Conservation (phyloP, 2,329 filamentous ascomycete genomes). For the Pleurostoma richardsiae region DNA sequence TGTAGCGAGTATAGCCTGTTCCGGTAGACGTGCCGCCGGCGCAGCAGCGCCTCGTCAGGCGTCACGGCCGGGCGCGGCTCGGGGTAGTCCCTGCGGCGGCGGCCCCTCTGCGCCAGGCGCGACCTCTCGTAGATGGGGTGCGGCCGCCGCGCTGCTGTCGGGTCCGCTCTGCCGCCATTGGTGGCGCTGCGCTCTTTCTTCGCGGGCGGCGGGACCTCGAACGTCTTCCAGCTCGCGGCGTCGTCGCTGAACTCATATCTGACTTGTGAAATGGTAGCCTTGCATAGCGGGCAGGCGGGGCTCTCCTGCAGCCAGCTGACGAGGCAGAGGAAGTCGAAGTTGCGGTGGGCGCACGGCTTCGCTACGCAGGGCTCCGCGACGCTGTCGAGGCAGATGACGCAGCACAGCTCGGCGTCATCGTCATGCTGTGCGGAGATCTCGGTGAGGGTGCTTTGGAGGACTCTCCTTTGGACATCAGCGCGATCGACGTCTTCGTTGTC, state of each 20-base stretch:
- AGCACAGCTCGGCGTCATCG: conserved; percentile 37
- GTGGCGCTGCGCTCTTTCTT: not conserved
- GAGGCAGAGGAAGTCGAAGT: conserved; percentile 84
- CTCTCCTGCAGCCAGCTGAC: conserved; percentile 74
- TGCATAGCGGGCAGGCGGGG: conserved; percentile 76
- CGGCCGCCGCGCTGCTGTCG: conserved; percentile 1
- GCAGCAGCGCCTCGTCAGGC: conserved; percentile 35
- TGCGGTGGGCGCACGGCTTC: conserved; percentile 70
- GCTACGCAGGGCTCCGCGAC: conserved; percentile 69
- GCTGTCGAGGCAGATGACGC: conserved; percentile 81
- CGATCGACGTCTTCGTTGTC: conserved; percentile 16
- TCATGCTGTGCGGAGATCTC: conserved; percentile 26
- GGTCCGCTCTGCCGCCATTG: conserved; percentile 3
- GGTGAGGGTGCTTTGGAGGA: conserved; percentile 38
- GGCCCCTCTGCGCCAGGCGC: not conserved
- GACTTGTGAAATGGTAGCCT: conserved; percentile 49
- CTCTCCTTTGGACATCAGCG: conserved; percentile 32
- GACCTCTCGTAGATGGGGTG: not conserved
- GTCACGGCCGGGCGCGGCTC: conserved; percentile 14
- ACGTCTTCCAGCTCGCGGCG: conserved; percentile 48
- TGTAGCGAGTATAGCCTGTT: conserved; percentile 71
- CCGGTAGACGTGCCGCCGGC: conserved; percentile 69
- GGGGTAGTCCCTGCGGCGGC: conserved; percentile 10
- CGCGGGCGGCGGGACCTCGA: conserved; percentile 36
- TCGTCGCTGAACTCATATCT: conserved; percentile 57